phyloP scores from a whole-genome alignment of 1,284 basidiomycete species.

The Cutaneotrichosporon sp. region DNA sequence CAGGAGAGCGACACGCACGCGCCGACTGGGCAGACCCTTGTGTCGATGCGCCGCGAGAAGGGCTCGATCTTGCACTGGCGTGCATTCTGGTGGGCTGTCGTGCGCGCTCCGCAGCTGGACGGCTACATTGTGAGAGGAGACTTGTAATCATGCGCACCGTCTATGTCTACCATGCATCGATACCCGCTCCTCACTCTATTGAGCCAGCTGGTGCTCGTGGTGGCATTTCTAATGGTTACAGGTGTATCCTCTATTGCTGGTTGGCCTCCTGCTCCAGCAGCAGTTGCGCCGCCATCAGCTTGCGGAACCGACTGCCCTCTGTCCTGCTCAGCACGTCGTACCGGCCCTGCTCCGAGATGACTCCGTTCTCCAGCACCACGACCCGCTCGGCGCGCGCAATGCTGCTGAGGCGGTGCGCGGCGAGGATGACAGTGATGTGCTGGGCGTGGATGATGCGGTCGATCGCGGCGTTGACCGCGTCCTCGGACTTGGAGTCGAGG shows the following conservation, averaged over 20 bases:
- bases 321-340: constrained; percentile 65
- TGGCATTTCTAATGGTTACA: constrained; percentile 1
- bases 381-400: constrained; percentile 82
- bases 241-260: neutral
- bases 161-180: too few relatives aligned
- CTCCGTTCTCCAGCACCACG: constrained; percentile 82
- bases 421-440: constrained; percentile 82
- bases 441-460: constrained; percentile 76
- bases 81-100: constrained; percentile 50
- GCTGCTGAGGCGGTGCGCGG: constrained; percentile 82
- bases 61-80: constrained; percentile 51
- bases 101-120: constrained; percentile 39
- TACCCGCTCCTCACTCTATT: too few relatives aligned
- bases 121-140: constrained; percentile 45
- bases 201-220: too few relatives aligned
- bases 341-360: constrained; percentile 78
- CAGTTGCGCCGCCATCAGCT: constrained; percentile 83
- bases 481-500: constrained; percentile 85
- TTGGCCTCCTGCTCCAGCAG: constrained; percentile 38
- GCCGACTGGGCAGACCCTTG: constrained; percentile 36
- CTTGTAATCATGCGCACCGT: neutral
- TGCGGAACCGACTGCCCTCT: constrained; percentile 72
- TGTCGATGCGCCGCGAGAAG: constrained; percentile 46
- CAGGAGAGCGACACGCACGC: constrained; percentile 37
- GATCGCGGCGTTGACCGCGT: constrained; percentile 80